phyloP scores from a whole-genome alignment of 345 rosid genomes.

The Euphorbia tirucalli region DNA sequence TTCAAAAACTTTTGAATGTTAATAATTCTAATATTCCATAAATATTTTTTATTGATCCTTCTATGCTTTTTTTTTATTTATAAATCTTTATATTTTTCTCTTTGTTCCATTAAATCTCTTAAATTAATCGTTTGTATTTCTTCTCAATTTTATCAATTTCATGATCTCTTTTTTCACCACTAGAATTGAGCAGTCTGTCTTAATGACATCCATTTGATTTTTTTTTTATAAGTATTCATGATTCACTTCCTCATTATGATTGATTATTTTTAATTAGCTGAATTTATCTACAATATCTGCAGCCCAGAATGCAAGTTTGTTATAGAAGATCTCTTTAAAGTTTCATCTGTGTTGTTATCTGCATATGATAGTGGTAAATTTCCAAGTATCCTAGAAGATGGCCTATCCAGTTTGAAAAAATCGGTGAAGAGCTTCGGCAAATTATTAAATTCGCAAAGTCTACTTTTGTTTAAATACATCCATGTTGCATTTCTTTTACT shows the following conservation, averaged over 20 bases:
- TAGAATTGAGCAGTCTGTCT: neutral
- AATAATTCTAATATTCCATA: no score
- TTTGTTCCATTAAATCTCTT: no score
- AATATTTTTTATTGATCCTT: no score
- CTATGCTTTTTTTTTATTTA: no score
- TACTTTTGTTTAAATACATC: constrained; percentile 11
- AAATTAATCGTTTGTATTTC: no score
- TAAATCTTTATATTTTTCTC: no score
- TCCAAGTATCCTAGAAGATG: constrained; percentile 63
- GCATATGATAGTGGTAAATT: constrained; percentile 87
- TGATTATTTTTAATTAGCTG: neutral
- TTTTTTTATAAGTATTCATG: no score
- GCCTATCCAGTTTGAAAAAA: no score
- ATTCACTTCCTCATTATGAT: neutral
- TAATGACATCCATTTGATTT: neutral
- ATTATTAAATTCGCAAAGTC: constrained; percentile 76
- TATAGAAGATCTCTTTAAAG: constrained; percentile 70
- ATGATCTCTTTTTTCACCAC: no score
- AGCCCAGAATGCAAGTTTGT: constrained; percentile 69
- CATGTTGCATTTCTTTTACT: no score
- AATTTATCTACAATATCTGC: constrained; percentile 20
- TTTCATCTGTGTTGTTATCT: constrained; percentile 61
- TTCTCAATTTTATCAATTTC: no score
- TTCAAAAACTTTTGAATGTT: no score
- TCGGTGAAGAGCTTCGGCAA: constrained; percentile 91